Evolutionary conservation across 345 rosid species (phyloP).

Genomic region (Salix brachista): DNA sequence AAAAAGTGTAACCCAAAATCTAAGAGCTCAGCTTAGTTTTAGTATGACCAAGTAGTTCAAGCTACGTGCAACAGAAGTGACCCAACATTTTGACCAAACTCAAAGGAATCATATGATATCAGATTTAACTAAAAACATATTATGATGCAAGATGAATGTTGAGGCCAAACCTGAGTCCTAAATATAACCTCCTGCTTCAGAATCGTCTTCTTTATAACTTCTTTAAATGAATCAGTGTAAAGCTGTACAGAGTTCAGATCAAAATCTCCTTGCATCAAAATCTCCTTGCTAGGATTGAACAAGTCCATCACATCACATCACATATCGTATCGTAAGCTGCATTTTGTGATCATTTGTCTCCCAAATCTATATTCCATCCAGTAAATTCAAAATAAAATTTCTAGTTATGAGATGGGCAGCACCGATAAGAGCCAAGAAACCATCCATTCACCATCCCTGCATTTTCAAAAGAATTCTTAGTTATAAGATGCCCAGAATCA

Average conservation of each 20-base stretch:
- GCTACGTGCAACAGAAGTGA: neutral
- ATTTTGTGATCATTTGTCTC: neutral
- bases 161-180: conserved; percentile 39
- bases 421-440: neutral
- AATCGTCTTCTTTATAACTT: conserved; percentile 38
- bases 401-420: conserved; percentile 1
- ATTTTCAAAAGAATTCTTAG: neutral
- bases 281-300: conserved; percentile 12
- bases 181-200: conserved; percentile 39
- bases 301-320: conserved; percentile 14
- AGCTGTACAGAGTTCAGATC: conserved; percentile 29
- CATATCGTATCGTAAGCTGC: conserved; percentile 11
- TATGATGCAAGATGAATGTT: neutral
- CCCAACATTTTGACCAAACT: neutral
- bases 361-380: conserved; percentile 1
- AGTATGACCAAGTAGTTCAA: neutral
- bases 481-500: neutral
- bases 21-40: neutral
- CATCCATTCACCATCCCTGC: neutral
- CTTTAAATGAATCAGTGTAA: conserved; percentile 23
- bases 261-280: conserved; percentile 32
- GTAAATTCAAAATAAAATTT: neutral
- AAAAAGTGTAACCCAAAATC: neutral
- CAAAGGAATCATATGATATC: neutral
- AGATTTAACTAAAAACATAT: neutral